These are phyloP conservation scores for Scolecobasidium constrictum DNA, from an alignment of 2,329 filamentous ascomycete species.

Conservation along the genomic window DNA sequence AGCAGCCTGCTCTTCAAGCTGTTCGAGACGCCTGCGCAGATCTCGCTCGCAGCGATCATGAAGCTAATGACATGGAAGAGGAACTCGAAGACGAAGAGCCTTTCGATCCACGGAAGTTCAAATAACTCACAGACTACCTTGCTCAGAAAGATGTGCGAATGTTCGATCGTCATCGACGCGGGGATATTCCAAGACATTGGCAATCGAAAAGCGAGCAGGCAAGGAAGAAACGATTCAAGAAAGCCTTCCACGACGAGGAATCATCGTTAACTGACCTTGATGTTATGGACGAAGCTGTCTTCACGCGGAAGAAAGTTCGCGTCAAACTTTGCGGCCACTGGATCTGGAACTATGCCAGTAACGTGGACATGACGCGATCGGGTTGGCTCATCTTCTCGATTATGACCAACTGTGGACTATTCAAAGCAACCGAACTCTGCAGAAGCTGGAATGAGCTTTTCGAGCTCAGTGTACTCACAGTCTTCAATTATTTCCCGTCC, in stretches of 20 bases:
- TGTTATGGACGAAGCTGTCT: slow-evolving; percentile 20
- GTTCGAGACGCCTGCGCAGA: slow-evolving; percentile 42
- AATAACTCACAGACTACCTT: slow-evolving; percentile 7
- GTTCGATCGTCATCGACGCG: slow-evolving; percentile 20
- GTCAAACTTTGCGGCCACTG: slow-evolving; percentile 37
- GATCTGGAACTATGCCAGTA: slow-evolving; percentile 41
- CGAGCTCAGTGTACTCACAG: slow-evolving; percentile 34
- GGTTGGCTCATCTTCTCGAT: slow-evolving; percentile 42
- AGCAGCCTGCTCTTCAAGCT: slow-evolving; percentile 37
- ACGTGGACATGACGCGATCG: slow-evolving; percentile 34
- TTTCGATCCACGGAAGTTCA: slow-evolving; percentile 14
- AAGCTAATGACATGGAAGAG: no score
- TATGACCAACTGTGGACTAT: slow-evolving; percentile 36
- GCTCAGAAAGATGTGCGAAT: background rate
- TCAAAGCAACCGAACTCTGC: slow-evolving; percentile 35
- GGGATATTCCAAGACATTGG: slow-evolving; percentile 13
- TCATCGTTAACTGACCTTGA: background rate
- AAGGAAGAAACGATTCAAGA: background rate
- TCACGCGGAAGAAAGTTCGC: slow-evolving; percentile 27
- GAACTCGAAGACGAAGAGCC: slow-evolving; percentile 24
- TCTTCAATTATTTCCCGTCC: slow-evolving; percentile 37
- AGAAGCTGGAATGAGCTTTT: slow-evolving; percentile 42
- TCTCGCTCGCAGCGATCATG: slow-evolving; percentile 31
- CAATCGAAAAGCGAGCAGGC: background rate
- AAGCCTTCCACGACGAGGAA: background rate